Conservation (phyloP, 208 protist species). For the Leishmania gerbilli region DNA sequence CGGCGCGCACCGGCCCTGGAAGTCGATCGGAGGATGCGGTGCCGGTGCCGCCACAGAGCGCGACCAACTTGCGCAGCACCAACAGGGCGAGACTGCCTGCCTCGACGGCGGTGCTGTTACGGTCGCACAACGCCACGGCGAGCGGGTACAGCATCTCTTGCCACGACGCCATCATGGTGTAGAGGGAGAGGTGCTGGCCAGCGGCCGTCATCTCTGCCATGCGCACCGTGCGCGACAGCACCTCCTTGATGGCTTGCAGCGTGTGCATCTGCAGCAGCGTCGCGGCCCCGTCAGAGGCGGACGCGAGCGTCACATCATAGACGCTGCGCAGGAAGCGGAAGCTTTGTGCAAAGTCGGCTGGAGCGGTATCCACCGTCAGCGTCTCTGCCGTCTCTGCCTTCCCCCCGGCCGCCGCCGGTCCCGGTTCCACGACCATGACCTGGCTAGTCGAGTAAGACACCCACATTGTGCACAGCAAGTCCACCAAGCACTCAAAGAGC, state of each 20-base stretch:
- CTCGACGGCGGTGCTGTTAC: constrained; percentile 50
- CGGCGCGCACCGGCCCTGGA: constrained; percentile 35
- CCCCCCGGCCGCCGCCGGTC: not conserved
- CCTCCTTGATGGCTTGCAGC: constrained; percentile 76
- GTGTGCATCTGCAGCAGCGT: constrained; percentile 69
- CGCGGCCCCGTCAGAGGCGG: constrained; percentile 8
- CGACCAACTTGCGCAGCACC: constrained; percentile 76
- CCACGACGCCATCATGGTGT: constrained; percentile 68
- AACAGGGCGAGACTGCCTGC: constrained; percentile 73
- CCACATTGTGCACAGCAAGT: constrained; percentile 66
- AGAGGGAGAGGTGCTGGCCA: constrained; percentile 25
- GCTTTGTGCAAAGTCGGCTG: constrained; percentile 45
- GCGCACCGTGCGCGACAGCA: constrained; percentile 63
- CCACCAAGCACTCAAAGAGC: constrained; percentile 59
- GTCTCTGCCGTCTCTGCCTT: not conserved
- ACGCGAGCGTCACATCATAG: constrained; percentile 29
- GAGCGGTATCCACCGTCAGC: constrained; percentile 30
- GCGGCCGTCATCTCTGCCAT: constrained; percentile 15
- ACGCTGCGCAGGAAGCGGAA: constrained; percentile 51
- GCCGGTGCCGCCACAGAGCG: constrained; percentile 34
- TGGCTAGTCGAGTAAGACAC: constrained; percentile 28
- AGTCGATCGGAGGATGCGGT: constrained; percentile 27
- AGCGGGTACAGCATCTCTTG: constrained; percentile 67
- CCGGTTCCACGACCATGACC: not conserved
- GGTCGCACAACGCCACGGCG: constrained; percentile 52